Evolutionary conservation across 495 filamentous ascomycete genomes (phyloP).

Genomic region (Hypoxylon crocopeplum): DNA sequence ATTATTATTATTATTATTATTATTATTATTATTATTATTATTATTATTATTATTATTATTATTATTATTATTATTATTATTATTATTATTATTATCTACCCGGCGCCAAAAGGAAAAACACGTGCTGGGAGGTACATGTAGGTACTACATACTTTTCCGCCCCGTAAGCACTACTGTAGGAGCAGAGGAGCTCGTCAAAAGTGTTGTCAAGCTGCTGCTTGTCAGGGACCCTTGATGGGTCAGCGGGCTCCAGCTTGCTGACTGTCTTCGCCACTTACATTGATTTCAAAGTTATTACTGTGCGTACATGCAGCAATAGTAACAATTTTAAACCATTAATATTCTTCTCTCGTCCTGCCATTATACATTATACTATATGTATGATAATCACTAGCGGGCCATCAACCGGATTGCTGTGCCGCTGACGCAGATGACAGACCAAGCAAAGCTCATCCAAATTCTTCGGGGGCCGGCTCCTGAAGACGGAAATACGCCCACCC

Average conservation of each 20-base stretch:
- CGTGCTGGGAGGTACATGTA: constrained; percentile 26
- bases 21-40: too few species aligned
- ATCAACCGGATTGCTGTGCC: constrained; percentile 15
- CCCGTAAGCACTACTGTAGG: constrained; percentile 31
- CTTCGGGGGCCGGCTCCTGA: neutral
- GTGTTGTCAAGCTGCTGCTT: constrained; percentile 14
- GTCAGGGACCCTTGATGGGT: constrained; percentile 31
- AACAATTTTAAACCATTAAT: neutral
- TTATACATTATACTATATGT: constrained; percentile 1
- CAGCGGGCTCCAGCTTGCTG: constrained; percentile 31
- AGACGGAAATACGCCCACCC: constrained; percentile 2
- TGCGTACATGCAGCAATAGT: constrained; percentile 25
- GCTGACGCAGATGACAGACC: constrained; percentile 24
- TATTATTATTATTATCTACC: too few species aligned
- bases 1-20: too few species aligned
- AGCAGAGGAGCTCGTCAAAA: constrained; percentile 28
- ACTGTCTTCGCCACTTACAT: constrained; percentile 30
- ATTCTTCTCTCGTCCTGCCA: neutral
- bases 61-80: too few species aligned
- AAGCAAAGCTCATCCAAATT: constrained; percentile 2
- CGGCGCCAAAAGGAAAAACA: constrained; percentile 3
- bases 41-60: too few species aligned
- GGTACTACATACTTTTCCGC: constrained; percentile 17
- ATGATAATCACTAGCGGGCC: constrained; percentile 9
- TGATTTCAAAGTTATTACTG: constrained; percentile 19